Base-by-base conservation (phyloP, 192 early-diverging fungal genomes). In the Coemansia sp. region DNA sequence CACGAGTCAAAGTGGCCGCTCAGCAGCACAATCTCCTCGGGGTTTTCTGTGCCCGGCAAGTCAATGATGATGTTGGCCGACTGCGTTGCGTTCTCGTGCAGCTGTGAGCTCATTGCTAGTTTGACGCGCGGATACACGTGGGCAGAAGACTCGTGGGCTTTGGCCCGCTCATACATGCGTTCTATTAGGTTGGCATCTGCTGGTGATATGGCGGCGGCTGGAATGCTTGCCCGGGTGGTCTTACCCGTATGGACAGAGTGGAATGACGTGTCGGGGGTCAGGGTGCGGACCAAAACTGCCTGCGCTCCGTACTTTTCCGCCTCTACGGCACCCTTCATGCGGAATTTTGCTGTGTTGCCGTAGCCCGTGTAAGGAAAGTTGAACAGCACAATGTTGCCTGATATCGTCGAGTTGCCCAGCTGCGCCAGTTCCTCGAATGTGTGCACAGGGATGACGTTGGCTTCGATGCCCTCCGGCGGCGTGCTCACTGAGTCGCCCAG, bases 1-100 rank as follows among this genome's bases (percentile, higher is more conserved):
- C 78, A 80, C 48, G 68, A 71, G 43, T 80, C 78, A 65, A 85
- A 79, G 53, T 85, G 83, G 8, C 83, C 83, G 53, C 80, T 79
- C 21, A 85, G 46, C 17, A 80, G 66, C 16, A 85, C 71, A 3
- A 83, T 64, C 43, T 83, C 77, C 18, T 85, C 71, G 2, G 80
- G 71, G 0, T 32, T 46, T 37, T 77, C 78, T 15, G 67, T 45
- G 32, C 83, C 83, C 53, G 64, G 65, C 20, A 85, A 46, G 34
- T 85, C 83, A 15, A 83, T 61, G 51, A 85, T 73, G 26, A 83
- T 64, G 60, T 85, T 85, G 42, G 66, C 64, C 28, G 81, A 82
- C 34, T 74, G 55, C 42, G 56, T 69, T 46, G 76, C 69, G 21
- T 65, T 36, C 42, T 73, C 43, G 10, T 18, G 56, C 9, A 69